These are phyloP conservation scores for Stropharia rugosoannulata DNA, from an alignment of 768 basidiomycete genomes.

Conservation along the genomic window DNA sequence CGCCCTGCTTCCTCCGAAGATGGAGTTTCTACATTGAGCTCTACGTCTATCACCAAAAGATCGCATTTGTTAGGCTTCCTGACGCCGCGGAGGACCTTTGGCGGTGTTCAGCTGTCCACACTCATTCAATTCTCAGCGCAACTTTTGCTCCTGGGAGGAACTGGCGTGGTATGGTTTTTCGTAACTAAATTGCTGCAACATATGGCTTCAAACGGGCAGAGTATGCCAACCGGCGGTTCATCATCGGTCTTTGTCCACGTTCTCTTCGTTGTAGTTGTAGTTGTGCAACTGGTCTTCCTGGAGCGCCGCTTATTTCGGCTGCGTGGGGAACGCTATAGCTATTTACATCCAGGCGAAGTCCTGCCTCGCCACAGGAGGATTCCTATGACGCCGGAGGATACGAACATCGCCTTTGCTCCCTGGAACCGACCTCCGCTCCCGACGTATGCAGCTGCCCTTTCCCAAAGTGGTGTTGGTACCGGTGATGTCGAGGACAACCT, in stretches of 20 bases:
- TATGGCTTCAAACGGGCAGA: conserved; percentile 11
- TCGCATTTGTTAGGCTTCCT: conserved; percentile 38
- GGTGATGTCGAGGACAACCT: conserved; percentile 74
- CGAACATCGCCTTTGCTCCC: conserved; percentile 49
- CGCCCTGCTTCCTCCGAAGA: neutral
- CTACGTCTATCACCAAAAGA: conserved; percentile 14
- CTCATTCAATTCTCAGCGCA: conserved; percentile 43
- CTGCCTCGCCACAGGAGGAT: conserved; percentile 39
- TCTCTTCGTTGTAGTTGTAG: conserved; percentile 49
- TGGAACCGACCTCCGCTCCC: conserved; percentile 74
- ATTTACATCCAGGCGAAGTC: conserved; percentile 58
- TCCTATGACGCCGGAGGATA: conserved; percentile 17
- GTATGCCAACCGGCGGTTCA: conserved; percentile 24
- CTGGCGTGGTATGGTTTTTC: conserved; percentile 58
- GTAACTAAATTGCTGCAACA: conserved; percentile 20
- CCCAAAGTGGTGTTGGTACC: conserved; percentile 65
- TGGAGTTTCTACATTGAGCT: conserved; percentile 10
- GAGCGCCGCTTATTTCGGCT: conserved; percentile 64
- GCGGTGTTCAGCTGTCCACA: conserved; percentile 47
- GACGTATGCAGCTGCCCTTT: conserved; percentile 69
- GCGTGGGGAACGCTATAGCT: conserved; percentile 64
- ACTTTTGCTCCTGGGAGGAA: conserved; percentile 39
- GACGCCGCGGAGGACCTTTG: conserved; percentile 35
- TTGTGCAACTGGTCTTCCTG: conserved; percentile 58
- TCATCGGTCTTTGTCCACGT: conserved; percentile 60